Percentiles rank a stretch among this genome's conserved stretches.
phyloP scores from a whole-genome alignment of 2,329 filamentous ascomycete genomes.

The Lecanosticta acicola region DNA sequence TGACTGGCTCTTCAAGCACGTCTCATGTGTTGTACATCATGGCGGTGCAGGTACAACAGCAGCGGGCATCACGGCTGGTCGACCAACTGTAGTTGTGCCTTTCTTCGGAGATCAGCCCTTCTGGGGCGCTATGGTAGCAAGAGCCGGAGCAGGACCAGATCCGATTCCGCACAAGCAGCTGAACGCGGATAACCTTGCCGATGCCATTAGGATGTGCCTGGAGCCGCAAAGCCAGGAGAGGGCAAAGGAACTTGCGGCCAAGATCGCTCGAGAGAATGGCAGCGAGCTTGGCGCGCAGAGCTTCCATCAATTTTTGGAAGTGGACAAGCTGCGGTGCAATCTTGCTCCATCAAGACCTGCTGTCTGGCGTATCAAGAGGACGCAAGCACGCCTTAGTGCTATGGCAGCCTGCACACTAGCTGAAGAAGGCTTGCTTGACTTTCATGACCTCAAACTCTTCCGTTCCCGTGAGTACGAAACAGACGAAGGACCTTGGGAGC shows the following conservation, averaged over 20 bases:
- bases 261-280: constrained; percentile 41
- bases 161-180: constrained; percentile 46
- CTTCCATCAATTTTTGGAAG: constrained; percentile 51
- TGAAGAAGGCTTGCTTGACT: constrained; percentile 58
- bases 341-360: constrained; percentile 63
- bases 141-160: constrained; percentile 45
- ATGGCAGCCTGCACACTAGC: constrained; percentile 67
- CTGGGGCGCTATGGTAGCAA: constrained; percentile 50
- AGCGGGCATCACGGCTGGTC: constrained; percentile 47
- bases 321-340: constrained; percentile 63
- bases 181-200: constrained; percentile 41
- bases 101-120: constrained; percentile 56
- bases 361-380: constrained; percentile 68
- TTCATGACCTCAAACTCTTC: constrained; percentile 67
- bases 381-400: constrained; percentile 61
- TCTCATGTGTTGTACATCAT: constrained; percentile 53
- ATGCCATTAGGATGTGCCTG: constrained; percentile 43
- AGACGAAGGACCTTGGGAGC: constrained; percentile 72
- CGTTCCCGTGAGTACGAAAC: constrained; percentile 64
- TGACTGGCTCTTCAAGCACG: constrained; percentile 54
- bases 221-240: constrained; percentile 33
- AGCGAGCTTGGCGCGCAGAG: constrained; percentile 39
- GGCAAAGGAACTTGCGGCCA: constrained; percentile 37
- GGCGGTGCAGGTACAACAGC: constrained; percentile 57
- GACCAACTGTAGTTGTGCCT: constrained; percentile 51